These are phyloP conservation scores for Paxillus rubicundulus DNA, from an alignment of 768 basidiomycete genomes.

Conservation along the genomic window DNA sequence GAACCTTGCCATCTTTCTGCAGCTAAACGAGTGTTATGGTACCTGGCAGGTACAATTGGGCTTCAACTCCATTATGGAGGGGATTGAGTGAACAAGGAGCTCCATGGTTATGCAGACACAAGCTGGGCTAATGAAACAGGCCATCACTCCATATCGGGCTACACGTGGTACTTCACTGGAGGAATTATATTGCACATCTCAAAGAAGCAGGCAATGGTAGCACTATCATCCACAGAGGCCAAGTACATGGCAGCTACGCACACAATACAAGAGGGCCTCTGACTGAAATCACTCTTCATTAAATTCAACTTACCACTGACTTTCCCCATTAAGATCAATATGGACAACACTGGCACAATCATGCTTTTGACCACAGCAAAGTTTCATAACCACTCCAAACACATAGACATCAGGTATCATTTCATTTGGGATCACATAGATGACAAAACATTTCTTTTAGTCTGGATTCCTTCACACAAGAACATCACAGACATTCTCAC, in stretches of 20 bases:
- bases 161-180: constrained; percentile 30
- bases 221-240: neutral
- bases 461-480: too few relatives aligned
- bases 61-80: neutral
- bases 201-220: constrained; percentile 34
- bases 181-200: constrained; percentile 27
- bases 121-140: constrained; percentile 27
- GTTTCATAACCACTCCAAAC: constrained; percentile 23
- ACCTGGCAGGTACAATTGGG: constrained; percentile 4
- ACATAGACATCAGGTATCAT: constrained; percentile 19
- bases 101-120: constrained; percentile 19
- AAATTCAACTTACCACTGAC: constrained; percentile 24
- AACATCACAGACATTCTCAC: too few relatives aligned
- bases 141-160: constrained; percentile 19
- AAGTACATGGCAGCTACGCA: constrained; percentile 8
- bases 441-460: too few relatives aligned
- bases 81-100: neutral
- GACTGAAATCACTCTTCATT: too few relatives aligned
- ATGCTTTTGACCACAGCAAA: constrained; percentile 17
- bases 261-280: constrained; percentile 9
- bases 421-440: constrained; percentile 23
- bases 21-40: constrained; percentile 14
- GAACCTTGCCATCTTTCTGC: constrained; percentile 8
- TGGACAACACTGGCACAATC: constrained; percentile 27
- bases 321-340: too few relatives aligned